phyloP scores from a whole-genome alignment of 352 stramenopile species.

The Elongisporangium undulatum region DNA sequence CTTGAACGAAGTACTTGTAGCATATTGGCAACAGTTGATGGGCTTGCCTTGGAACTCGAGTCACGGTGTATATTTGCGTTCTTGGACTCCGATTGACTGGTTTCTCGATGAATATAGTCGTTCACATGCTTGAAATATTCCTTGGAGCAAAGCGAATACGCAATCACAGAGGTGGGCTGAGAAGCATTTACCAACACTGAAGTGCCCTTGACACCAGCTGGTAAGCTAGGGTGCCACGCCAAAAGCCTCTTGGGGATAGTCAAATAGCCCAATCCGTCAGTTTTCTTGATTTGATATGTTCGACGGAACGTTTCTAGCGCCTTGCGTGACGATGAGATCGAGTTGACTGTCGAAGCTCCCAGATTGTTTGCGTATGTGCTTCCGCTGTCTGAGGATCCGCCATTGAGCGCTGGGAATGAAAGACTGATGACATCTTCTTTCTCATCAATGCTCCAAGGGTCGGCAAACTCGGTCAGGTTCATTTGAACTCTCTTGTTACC shows the following conservation, averaged over 20 bases:
- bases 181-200: constrained; percentile 74
- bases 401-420: constrained; percentile 52
- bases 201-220: constrained; percentile 60
- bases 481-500: constrained; percentile 5
- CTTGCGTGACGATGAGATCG: constrained; percentile 40
- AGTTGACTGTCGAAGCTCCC: constrained; percentile 59
- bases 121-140: constrained; percentile 76
- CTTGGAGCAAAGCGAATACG: constrained; percentile 82
- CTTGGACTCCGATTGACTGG: constrained; percentile 8
- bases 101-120: constrained; percentile 62
- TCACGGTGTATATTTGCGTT: too few species aligned
- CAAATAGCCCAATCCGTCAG: constrained; percentile 56
- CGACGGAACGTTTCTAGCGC: constrained; percentile 63
- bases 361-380: constrained; percentile 24
- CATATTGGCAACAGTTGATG: constrained; percentile 24
- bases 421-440: constrained; percentile 57
- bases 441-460: constrained; percentile 62
- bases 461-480: constrained; percentile 37
- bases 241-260: constrained; percentile 78
- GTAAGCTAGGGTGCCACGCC: constrained; percentile 76
- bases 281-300: constrained; percentile 61
- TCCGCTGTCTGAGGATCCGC: constrained; percentile 37
- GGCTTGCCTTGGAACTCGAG: too few species aligned
- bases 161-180: constrained; percentile 82
- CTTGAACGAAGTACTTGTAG: constrained; percentile 61